Evolutionary conservation across 108 stramenopile species (phyloP).

Genomic region (Skeletonema grethae): DNA sequence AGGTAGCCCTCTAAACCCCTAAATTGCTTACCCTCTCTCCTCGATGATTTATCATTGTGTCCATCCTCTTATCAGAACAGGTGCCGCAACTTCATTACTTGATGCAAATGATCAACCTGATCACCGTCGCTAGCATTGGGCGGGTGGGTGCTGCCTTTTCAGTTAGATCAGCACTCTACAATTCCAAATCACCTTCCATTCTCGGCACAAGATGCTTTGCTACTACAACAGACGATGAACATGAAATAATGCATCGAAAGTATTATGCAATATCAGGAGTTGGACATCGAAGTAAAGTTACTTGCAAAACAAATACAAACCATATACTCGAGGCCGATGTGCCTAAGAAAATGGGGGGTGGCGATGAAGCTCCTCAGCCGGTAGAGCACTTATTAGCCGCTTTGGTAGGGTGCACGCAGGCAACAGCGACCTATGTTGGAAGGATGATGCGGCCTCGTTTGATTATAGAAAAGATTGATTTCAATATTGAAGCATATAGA

Average conservation of each 20-base stretch:
- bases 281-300: constrained; percentile 43
- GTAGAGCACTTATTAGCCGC: constrained; percentile 77
- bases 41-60: too few relatives aligned
- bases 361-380: constrained; percentile 73
- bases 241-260: constrained; percentile 22
- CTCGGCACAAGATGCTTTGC: not conserved
- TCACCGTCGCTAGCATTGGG: not conserved
- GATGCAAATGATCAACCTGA: not conserved
- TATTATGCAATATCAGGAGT: constrained; percentile 52
- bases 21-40: too few relatives aligned
- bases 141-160: not conserved
- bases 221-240: not conserved
- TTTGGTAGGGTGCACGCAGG: constrained; percentile 79
- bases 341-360: constrained; percentile 78
- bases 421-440: constrained; percentile 80
- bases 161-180: not conserved
- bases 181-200: not conserved
- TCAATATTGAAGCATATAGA: constrained; percentile 56
- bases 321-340: constrained; percentile 72
- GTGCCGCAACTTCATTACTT: too few relatives aligned
- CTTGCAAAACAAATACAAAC: constrained; percentile 59
- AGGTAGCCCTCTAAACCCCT: too few relatives aligned
- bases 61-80: too few relatives aligned
- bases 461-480: constrained; percentile 59
- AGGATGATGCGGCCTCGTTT: constrained; percentile 63